Evolutionary conservation across 1,284 basidiomycete genomes (phyloP).

Genomic region (Rhodotorula sp.): DNA sequence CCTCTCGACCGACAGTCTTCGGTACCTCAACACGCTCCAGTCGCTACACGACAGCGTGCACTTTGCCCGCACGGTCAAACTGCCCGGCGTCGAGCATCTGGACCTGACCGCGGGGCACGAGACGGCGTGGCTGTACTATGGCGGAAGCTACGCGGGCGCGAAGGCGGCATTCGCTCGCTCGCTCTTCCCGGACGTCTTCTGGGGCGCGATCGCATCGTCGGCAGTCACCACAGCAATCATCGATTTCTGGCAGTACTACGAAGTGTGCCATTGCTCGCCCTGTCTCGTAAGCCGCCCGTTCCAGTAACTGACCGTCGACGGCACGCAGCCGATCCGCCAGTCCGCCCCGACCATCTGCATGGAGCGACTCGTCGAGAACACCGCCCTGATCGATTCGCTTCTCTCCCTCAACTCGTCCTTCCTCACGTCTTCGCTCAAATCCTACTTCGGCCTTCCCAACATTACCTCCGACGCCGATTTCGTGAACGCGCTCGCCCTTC

Average conservation of each 20-base stretch:
- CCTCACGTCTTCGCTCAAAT: conserved; percentile 38
- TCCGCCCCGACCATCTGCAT: conserved; percentile 40
- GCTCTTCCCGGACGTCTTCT: conserved; percentile 83
- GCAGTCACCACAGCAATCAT: conserved; percentile 47
- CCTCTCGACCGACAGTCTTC: conserved; percentile 61
- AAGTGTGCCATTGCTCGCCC: conserved; percentile 10
- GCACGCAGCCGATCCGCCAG: conserved; percentile 40
- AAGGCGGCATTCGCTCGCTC: conserved; percentile 89
- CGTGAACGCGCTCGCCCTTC: conserved; percentile 42
- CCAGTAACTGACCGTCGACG: too few relatives aligned
- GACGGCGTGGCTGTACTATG: conserved; percentile 87
- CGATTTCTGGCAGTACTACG: conserved; percentile 45
- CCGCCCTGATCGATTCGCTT: conserved; percentile 40
- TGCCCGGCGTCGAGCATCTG: conserved; percentile 69
- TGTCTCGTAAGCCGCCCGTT: too few relatives aligned
- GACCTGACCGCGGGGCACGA: conserved; percentile 57
- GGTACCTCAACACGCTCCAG: conserved; percentile 86
- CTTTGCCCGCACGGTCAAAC: conserved; percentile 80
- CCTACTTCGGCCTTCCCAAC: conserved; percentile 41
- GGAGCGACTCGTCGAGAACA: conserved; percentile 33
- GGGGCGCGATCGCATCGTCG: conserved; percentile 80
- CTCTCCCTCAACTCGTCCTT: conserved; percentile 32
- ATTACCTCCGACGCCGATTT: conserved; percentile 43
- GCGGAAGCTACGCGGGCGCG: conserved; percentile 83
- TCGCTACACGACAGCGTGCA: conserved; percentile 87